Evolutionary conservation across 31 red algal species (phyloP).

Genomic region (Asparagopsis taxiformis): DNA sequence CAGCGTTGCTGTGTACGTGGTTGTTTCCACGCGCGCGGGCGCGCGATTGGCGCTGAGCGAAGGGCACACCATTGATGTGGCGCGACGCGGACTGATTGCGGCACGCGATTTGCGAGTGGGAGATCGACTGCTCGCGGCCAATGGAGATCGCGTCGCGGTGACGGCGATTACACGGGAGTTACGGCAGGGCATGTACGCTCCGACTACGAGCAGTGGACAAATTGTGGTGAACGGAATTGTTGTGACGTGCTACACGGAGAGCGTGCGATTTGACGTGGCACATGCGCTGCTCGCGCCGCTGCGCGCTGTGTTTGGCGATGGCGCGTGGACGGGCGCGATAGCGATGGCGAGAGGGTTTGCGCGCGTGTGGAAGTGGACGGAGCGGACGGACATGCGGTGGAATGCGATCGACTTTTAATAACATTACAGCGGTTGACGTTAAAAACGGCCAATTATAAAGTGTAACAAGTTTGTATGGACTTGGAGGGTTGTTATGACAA

Average conservation of each 20-base stretch:
- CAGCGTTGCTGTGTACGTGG: neutral
- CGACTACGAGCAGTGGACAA: constrained; percentile 35
- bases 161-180: constrained; percentile 6
- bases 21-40: neutral
- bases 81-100: constrained; percentile 22
- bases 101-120: constrained; percentile 30
- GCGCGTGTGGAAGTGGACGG: no score
- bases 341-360: no score
- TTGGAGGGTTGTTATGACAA: no score
- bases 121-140: constrained; percentile 37
- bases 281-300: constrained; percentile 32
- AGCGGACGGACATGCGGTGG: no score
- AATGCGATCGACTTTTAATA: no score
- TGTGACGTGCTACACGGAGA: constrained; percentile 54
- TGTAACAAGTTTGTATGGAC: no score
- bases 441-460: no score
- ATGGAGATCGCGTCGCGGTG: constrained; percentile 23
- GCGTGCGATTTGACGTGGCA: constrained; percentile 16
- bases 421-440: no score
- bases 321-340: neutral
- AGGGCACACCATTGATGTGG: constrained; percentile 46
- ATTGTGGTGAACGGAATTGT: constrained; percentile 64
- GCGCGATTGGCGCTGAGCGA: constrained; percentile 24
- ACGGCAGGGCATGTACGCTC: constrained; percentile 59
- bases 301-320: constrained; percentile 27